These are phyloP conservation scores for Cadophora gregata DNA, from an alignment of 2,329 filamentous ascomycete genomes.

Conservation along the genomic window DNA sequence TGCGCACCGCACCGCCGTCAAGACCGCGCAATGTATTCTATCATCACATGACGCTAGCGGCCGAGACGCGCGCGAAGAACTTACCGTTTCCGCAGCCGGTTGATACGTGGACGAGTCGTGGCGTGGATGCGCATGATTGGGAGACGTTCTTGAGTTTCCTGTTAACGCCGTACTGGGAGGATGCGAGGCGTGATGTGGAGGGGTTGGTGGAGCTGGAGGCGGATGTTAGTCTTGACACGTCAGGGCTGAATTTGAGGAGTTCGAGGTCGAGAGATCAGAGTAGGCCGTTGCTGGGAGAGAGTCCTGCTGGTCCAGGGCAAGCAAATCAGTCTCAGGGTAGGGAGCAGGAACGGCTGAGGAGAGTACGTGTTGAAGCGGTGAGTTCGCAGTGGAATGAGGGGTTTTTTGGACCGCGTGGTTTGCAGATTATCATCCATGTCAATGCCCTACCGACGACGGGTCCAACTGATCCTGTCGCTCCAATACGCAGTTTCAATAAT, in stretches of 20 bases:
- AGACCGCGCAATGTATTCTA: conserved; percentile 14
- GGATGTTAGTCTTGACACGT: conserved; percentile 40
- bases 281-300: conserved; percentile 14
- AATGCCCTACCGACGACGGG: not conserved
- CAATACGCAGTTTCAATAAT: conserved; percentile 13
- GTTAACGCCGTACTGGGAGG: conserved; percentile 33
- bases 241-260: conserved; percentile 40
- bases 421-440: conserved; percentile 46
- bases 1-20: not conserved
- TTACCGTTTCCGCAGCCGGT: conserved; percentile 8
- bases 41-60: conserved; percentile 8
- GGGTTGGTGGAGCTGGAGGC: conserved; percentile 50
- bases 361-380: conserved; percentile 47
- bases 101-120: conserved; percentile 5
- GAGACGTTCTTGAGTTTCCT: conserved; percentile 11
- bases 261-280: conserved; percentile 41
- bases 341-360: conserved; percentile 35
- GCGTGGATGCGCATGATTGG: conserved; percentile 13
- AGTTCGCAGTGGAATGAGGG: conserved; percentile 61
- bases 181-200: conserved; percentile 37
- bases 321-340: not conserved
- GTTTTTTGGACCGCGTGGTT: conserved; percentile 58
- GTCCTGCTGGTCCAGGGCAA: conserved; percentile 45
- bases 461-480: not conserved
- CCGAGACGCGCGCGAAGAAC: not conserved